Percentiles rank a stretch among this genome's conserved stretches.
Evolutionary conservation across 2,329 filamentous ascomycete species (phyloP).

Genomic region (Sclerotiophoma versabilis): DNA sequence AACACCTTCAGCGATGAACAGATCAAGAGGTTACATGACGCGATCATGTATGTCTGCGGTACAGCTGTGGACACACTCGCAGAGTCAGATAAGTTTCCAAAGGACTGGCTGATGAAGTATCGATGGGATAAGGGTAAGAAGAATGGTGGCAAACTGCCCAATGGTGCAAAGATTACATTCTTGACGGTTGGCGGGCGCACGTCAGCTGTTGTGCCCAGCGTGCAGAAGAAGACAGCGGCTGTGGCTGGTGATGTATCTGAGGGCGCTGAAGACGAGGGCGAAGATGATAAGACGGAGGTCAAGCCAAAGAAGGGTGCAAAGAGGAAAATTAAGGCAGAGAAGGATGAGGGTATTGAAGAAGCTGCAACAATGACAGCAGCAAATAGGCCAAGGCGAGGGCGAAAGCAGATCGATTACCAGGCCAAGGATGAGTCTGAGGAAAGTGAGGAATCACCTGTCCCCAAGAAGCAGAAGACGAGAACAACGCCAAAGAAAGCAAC

Average conservation of each 20-base stretch:
- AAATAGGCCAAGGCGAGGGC: conserved; percentile 26
- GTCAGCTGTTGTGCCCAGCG: conserved; percentile 82
- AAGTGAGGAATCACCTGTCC: conserved; percentile 31
- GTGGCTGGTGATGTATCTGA: conserved; percentile 62
- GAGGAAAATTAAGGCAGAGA: conserved; percentile 33
- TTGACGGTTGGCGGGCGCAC: conserved; percentile 90
- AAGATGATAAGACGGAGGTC: conserved; percentile 27
- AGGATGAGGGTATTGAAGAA: conserved; percentile 19
- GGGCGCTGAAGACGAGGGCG: conserved; percentile 32
- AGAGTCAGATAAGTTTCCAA: conserved; percentile 83
- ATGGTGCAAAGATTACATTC: conserved; percentile 83
- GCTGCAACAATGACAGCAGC: not conserved
- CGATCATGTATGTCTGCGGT: conserved; percentile 79
- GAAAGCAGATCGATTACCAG: conserved; percentile 28
- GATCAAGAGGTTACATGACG: conserved; percentile 73
- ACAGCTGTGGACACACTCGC: conserved; percentile 79
- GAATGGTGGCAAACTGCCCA: conserved; percentile 72
- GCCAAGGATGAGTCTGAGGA: conserved; percentile 29
- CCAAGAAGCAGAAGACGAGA: conserved; percentile 37
- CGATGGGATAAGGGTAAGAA: conserved; percentile 92
- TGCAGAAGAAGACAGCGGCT: conserved; percentile 81
- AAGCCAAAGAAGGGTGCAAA: conserved; percentile 47
- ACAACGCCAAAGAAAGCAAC: not conserved
- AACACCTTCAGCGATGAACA: conserved; percentile 78
- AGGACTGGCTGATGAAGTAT: conserved; percentile 84